Percentiles rank a stretch among this genome's conserved stretches.
Conservation (phyloP, 257 asterid genomes). For the Nicotiana undulata region DNA sequence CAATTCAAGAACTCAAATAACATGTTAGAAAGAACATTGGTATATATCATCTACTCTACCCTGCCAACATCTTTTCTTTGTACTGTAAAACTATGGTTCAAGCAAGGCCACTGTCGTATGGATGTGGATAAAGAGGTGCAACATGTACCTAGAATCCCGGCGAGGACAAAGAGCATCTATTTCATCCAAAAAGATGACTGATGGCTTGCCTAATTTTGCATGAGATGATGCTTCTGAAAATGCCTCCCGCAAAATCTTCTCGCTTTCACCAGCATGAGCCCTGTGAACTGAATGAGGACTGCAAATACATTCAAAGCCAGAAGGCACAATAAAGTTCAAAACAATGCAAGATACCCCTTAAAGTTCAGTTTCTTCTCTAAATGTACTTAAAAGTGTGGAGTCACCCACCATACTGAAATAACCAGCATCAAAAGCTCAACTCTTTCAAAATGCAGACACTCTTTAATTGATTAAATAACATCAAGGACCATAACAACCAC, state of each 20-base stretch:
- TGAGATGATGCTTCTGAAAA: conserved; percentile 71
- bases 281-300: conserved; percentile 82
- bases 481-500: background rate
- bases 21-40: background rate
- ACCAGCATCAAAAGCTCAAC: background rate
- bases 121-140: background rate
- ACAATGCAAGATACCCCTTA: background rate
- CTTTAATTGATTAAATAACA: background rate
- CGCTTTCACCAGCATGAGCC: conserved; percentile 88
- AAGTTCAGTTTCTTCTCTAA: background rate
- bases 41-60: background rate
- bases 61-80: background rate
- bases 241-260: conserved; percentile 71
- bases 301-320: conserved; percentile 26
- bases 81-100: background rate
- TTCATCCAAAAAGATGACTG: conserved; percentile 90
- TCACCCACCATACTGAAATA: background rate
- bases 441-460: background rate
- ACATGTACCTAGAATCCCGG: conserved; percentile 69
- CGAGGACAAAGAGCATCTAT: conserved; percentile 93
- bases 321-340: conserved; percentile 1
- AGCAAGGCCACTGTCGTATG: background rate
- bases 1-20: conserved; percentile 14
- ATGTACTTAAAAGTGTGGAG: background rate
- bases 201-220: conserved; percentile 67